Base-by-base conservation (phyloP, 2,329 filamentous ascomycete genomes). In the Botrytis fabae region DNA sequence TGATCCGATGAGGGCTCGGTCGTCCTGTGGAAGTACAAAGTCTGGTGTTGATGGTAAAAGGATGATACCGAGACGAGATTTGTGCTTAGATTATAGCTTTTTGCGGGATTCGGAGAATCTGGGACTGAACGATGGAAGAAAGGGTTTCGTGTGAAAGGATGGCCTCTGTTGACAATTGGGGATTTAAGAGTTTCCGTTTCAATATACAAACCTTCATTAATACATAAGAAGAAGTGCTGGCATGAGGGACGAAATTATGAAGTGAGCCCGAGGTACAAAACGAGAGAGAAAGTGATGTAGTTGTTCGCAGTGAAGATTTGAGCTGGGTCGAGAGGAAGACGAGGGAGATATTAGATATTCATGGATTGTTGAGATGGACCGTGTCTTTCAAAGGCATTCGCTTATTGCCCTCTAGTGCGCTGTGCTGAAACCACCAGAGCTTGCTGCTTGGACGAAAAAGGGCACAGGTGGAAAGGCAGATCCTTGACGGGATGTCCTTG, bases 1-100 rank as follows among this genome's bases (percentile, higher is more conserved):
- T 75, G 73, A 74, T 71, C 78, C 78, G 78, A 80, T 77, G 73
- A 68, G 75, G 77, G 75, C 75, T 79, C 70, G 76, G 77, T 78
- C 76, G 74, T 75, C 79, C 77, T 77, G 78, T 80, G 78, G 76
- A 28, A 74, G 74, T 71, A 77, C 74, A 72, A 69, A 65, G 44
- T 65, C 60, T 75, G 28, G 28, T 28, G 74, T 77, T 73, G 74
- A 69, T n/a, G 57, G 59, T 46, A 32, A 46, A 69, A 59, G 61
- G 65, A 60, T 59, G 59, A 59, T n/a, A 60, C 61, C 20, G 68
- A 54, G 71, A 69, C 63, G 70, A 69, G 72, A 57, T 14, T 72
- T 62, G 71, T 70, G 57, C 65, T 70, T 62, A 44, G n/a, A 73
- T 70, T 73, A 73, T 38, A 60, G 51, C 71, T 61, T 54, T 54